Percentiles rank a stretch among this genome's conserved stretches.
Conservation (phyloP, 306 rosid species). For the Echinosophora koreensis region DNA sequence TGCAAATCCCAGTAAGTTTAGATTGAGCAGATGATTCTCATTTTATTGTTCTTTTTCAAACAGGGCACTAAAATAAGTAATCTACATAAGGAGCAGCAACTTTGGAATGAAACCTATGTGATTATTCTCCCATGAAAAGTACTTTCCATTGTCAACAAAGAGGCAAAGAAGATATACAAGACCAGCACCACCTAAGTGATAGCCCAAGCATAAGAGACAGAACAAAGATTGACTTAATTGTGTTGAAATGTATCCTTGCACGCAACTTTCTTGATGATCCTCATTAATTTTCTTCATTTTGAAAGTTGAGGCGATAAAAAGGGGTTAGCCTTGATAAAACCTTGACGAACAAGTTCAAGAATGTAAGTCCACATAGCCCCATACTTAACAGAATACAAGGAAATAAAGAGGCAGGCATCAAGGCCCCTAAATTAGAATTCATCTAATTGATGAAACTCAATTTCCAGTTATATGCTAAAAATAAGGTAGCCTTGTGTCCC, state of each 20-base stretch:
- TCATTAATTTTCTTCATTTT: background rate
- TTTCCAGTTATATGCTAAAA: conserved; percentile 10
- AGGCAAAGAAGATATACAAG: conserved; percentile 7
- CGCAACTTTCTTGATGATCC: background rate
- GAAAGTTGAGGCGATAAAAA: background rate
- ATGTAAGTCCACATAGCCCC: background rate
- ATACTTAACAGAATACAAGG: background rate
- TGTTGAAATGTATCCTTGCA: background rate
- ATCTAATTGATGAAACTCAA: background rate
- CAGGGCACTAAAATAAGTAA: background rate
- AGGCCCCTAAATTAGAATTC: background rate
- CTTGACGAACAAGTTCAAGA: background rate
- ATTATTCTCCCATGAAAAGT: background rate
- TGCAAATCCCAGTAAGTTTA: background rate
- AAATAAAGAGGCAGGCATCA: background rate
- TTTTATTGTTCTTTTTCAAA: background rate
- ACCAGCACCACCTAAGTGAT: background rate
- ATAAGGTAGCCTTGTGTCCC: background rate
- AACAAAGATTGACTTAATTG: background rate
- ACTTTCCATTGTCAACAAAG: background rate
- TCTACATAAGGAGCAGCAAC: background rate
- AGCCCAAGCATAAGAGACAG: background rate
- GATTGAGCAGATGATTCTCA: background rate
- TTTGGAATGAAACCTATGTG: background rate
- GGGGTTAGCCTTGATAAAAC: background rate